Percentiles rank a stretch among this genome's conserved stretches.
Evolutionary conservation across 345 rosid genomes (phyloP).

Genomic region (Noccaea caerulescens): DNA sequence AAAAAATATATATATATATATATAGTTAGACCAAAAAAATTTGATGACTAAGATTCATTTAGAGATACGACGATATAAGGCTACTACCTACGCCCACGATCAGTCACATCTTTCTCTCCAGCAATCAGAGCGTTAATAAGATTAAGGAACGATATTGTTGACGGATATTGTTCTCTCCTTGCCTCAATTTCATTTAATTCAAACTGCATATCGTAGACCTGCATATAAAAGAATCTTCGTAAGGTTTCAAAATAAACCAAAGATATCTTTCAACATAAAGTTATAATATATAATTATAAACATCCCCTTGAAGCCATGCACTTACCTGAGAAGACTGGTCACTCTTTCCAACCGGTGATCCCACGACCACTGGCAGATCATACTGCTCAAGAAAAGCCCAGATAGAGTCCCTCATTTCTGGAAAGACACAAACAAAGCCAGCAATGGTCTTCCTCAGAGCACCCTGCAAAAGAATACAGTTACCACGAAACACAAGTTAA

Average conservation of each 20-base stretch:
- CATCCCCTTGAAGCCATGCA: slow-evolving; percentile 23
- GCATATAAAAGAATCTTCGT: slow-evolving; percentile 35
- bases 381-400: slow-evolving; percentile 94
- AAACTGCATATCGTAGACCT: slow-evolving; percentile 97
- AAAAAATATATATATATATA: slow-evolving; percentile 36
- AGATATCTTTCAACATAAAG: slow-evolving; percentile 14
- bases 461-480: slow-evolving; percentile 60
- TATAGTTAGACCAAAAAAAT: slow-evolving; percentile 31
- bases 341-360: slow-evolving; percentile 54
- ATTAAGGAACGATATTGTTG: slow-evolving; percentile 88
- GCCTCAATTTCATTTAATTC: slow-evolving; percentile 98
- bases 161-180: slow-evolving; percentile 88
- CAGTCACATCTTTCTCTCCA: slow-evolving; percentile 81
- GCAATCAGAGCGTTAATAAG: slow-evolving; percentile 83
- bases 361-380: slow-evolving; percentile 93
- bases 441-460: slow-evolving; percentile 85
- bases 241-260: slow-evolving; percentile 23
- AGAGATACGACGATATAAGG: slow-evolving; percentile 25
- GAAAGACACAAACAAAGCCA: slow-evolving; percentile 75
- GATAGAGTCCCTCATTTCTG: slow-evolving; percentile 68
- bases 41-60: slow-evolving; percentile 27
- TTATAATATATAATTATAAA: slow-evolving; percentile 7
- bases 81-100: slow-evolving; percentile 86
- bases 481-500: slow-evolving; percentile 22
- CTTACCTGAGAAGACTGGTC: slow-evolving; percentile 71